Evolutionary conservation across 2,329 filamentous ascomycete genomes (phyloP), one percentile per base, ranked within the genome.

Genomic region (Alternaria brassicae): DNA sequence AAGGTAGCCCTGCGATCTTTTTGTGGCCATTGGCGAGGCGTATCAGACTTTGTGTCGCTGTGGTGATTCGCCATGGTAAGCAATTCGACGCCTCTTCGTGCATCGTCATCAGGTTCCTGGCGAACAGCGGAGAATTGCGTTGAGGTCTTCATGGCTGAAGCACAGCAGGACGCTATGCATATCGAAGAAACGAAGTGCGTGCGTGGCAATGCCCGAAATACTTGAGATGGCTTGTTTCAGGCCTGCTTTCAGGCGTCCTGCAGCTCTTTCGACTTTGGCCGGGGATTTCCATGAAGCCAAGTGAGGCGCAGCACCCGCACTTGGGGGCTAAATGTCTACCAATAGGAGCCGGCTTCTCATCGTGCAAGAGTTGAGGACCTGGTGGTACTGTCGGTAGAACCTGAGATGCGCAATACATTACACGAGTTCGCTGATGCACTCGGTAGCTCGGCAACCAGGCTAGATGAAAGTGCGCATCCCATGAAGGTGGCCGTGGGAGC

Each of bases 281-380:
- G 37, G 36, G 27, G 19, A 34, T 55, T 44, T 32, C 21, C 39
- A 13, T 53, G 25, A n/a, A 25, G 60, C 64, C 60, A 65, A 67
- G 65, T 23, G 56, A 52, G 65, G 65, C 65, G 65, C 61, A 67
- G 65, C 49, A 34, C 17, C 42, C 39, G 15, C 25, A 27, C 39
- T 30, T 28, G 17, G 48, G 48, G 37, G 54, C 39, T 23, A 28
- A 7, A 32, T 47, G 19, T 1, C 27, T 45, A 25, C 47, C 54
- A 19, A 30, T 10, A 4, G 32, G 15, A n/a, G 27, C 9, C 7
- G 37, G 34, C 28, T 32, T 23, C 2, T 6, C 13, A 30, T 32
- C 2, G 3, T 6, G 17, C 2, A 47, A 47, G 42, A 6, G 6
- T 25, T 9, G 25, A 30, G 17, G 19, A 19, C 7, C 12, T 45